Base-by-base conservation (phyloP, 306 rosid genomes). In the Corylus americana region DNA sequence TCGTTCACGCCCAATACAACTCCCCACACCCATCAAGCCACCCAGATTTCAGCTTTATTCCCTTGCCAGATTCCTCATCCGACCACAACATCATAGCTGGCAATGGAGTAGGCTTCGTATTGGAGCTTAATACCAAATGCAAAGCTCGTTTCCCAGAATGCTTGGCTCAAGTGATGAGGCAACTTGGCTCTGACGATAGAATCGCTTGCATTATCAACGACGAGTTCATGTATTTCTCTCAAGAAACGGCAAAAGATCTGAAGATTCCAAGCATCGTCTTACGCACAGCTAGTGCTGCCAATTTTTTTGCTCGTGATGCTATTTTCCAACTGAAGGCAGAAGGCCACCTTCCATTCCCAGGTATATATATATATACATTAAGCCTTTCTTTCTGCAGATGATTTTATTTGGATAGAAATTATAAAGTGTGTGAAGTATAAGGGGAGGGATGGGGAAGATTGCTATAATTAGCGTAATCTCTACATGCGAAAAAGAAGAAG, bases 181-280 rank as follows among this genome's bases (percentile, higher is more conserved):
- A 42, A 42, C 8, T 4, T 0, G 45, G 7, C 7, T 5, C 8
- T 0, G 85, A 83, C 71, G 80, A 70, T 5, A 11, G 27, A 20
- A 85, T 85, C 31, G 75, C 73, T 0, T 82, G 90, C 39, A 20
- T 87, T 12, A 85, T 84, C 63, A 77, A 87, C 37, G 90, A 87
- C 37, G 86, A 81, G 7, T n/a, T 61, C 8, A 74, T 85, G 83
- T n/a, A 58, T 18, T 85, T 79, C 54, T 5, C 25, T 0, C 83
- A 77, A 58, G 73, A 77, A 14, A 74, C 77, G 63, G 83, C 83
- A 1, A 76, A 37, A 59, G 64, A 82, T 77, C 76, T 87, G 3
- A 66, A 80, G 53, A 66, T 85, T 59, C 87, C 88, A 0, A 81
- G 59, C 49, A 74, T 85, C 12, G 37, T 58, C 73, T 77, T 82